Evolutionary conservation across 2,329 filamentous ascomycete genomes (phyloP).

Genomic region (Colletotrichum scovillei): DNA sequence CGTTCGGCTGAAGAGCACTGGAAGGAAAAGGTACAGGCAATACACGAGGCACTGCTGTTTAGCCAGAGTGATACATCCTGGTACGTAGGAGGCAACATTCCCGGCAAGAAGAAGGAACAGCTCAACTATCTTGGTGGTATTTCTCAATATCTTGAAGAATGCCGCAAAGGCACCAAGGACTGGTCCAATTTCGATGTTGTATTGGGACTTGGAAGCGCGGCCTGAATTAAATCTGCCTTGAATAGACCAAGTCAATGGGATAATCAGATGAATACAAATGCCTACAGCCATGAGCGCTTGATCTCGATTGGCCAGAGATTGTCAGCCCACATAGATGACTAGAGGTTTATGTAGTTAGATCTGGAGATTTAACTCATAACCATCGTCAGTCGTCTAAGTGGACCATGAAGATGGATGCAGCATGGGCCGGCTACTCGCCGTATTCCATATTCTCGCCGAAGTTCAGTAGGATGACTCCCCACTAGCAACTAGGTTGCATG

Average conservation of each 20-base stretch:
- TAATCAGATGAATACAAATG: too few species aligned
- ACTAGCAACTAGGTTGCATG: too few species aligned
- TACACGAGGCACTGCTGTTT: conserved; percentile 36
- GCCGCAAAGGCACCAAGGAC: conserved; percentile 18
- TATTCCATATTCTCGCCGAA: too few species aligned
- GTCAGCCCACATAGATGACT: too few species aligned
- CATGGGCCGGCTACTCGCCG: too few species aligned
- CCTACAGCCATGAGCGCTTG: too few species aligned
- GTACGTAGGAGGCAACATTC: conserved; percentile 41
- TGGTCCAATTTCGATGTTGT: conserved; percentile 20
- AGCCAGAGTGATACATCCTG: conserved; percentile 36
- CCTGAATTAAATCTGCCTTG: too few species aligned
- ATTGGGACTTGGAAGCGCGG: neutral
- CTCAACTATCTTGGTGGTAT: conserved; percentile 38
- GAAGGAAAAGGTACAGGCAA: conserved; percentile 30
- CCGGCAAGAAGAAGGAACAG: conserved; percentile 37
- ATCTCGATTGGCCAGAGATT: too few species aligned
- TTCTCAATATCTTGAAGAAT: conserved; percentile 29
- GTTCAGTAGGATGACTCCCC: too few species aligned
- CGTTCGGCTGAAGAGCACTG: conserved; percentile 29
- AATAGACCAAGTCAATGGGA: neutral
- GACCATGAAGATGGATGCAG: too few species aligned
- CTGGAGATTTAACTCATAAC: neutral
- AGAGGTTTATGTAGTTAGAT: neutral
- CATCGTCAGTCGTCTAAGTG: too few species aligned